These are phyloP conservation scores for Trametes cinnabarina DNA, from an alignment of 768 basidiomycete species.

Conservation along the genomic window DNA sequence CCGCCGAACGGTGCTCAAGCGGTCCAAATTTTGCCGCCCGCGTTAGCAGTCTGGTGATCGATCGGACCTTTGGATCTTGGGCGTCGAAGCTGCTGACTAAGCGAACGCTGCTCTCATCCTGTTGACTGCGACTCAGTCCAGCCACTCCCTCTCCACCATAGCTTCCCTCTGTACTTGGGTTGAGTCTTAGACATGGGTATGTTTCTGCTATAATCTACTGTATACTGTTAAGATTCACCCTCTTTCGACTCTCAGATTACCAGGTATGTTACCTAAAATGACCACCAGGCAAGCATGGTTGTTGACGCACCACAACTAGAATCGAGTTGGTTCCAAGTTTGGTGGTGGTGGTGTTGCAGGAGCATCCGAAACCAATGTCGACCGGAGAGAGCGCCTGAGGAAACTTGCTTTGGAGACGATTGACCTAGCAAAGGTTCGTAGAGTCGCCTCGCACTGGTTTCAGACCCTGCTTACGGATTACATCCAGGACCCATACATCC, in stretches of 20 bases:
- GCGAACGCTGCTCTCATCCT: neutral
- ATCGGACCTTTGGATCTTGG: slow-evolving; percentile 15
- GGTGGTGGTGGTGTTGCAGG: slow-evolving; percentile 96
- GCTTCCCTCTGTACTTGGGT: neutral
- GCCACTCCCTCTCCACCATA: slow-evolving; percentile 3
- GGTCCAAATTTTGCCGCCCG: slow-evolving; percentile 23
- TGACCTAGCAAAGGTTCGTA: slow-evolving; percentile 87
- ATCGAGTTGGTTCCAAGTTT: slow-evolving; percentile 94
- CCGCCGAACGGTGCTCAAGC: neutral
- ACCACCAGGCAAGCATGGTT: neutral
- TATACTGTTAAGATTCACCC: neutral
- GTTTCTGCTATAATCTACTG: slow-evolving; percentile 11
- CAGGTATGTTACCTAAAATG: slow-evolving; percentile 48
- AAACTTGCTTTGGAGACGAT: slow-evolving; percentile 98
- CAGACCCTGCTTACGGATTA: neutral
- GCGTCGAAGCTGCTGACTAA: slow-evolving; percentile 14
- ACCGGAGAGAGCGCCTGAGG: slow-evolving; percentile 88
- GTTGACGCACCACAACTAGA: slow-evolving; percentile 45
- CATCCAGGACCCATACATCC: slow-evolving; percentile 89
- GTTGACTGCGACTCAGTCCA: neutral
- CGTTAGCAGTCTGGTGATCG: slow-evolving; percentile 1
- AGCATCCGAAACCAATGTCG: slow-evolving; percentile 92
- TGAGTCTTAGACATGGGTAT: slow-evolving; percentile 9
- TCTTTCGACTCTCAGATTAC: slow-evolving; percentile 51
- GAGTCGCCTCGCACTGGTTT: neutral